Conservation (phyloP, 768 basidiomycete species). For the Glaciozyma antarctica region DNA sequence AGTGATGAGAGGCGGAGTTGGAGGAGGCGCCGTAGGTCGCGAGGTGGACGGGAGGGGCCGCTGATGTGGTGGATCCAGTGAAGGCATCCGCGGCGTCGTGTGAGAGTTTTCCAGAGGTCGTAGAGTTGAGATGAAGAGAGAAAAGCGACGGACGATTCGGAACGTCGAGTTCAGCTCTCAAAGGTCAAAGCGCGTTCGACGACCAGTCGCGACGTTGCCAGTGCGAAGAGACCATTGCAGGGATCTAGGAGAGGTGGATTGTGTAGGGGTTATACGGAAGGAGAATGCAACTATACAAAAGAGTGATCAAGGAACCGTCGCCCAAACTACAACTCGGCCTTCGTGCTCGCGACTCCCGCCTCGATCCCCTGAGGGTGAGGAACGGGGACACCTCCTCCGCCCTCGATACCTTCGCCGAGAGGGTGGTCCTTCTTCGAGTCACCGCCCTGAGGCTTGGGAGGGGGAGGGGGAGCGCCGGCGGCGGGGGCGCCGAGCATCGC, state of each 20-base stretch:
- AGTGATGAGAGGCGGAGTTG: too few relatives aligned
- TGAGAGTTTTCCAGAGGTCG: too few relatives aligned
- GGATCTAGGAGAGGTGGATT: not conserved
- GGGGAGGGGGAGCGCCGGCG: not conserved
- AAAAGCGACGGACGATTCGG: not conserved
- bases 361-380: not conserved
- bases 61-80: too few relatives aligned
- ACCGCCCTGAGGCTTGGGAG: not conserved
- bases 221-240: not conserved
- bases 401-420: conserved; percentile 25
- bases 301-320: too few relatives aligned
- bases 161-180: too few relatives aligned
- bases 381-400: conserved; percentile 1
- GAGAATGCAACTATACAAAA: not conserved
- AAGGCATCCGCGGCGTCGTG: too few relatives aligned
- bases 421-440: conserved; percentile 27
- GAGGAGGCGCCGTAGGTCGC: too few relatives aligned
- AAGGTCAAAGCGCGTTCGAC: not conserved
- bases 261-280: not conserved
- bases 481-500: not conserved
- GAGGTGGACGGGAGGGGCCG: too few relatives aligned
- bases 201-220: not conserved
- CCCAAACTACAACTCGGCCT: not conserved
- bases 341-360: not conserved
- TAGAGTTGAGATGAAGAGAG: not conserved